Conservation (phyloP, 495 filamentous ascomycete species). For the Pseudevernia furfuracea region DNA sequence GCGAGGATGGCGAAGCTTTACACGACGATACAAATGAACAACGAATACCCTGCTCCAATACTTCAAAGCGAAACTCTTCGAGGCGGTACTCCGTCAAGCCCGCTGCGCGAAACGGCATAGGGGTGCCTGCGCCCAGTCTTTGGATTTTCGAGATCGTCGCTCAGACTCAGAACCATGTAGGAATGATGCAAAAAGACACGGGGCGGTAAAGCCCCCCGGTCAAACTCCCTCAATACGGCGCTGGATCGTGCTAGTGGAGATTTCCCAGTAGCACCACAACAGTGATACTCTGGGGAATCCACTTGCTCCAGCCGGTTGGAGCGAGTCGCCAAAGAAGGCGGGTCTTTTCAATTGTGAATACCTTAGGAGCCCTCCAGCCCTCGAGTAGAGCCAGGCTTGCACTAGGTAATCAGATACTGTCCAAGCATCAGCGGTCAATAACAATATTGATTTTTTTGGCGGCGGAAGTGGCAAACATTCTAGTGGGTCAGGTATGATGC, state of each 20-base stretch:
- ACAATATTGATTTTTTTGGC: neutral
- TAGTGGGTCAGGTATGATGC: neutral
- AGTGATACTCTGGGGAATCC: neutral
- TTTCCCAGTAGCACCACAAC: neutral
- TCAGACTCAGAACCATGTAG: neutral
- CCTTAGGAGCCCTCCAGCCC: neutral
- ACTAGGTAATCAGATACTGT: neutral
- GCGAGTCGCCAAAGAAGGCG: neutral
- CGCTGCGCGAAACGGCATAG: neutral
- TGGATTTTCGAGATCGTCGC: neutral
- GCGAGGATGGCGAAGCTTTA: neutral
- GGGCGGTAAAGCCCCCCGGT: neutral
- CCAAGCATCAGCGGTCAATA: neutral
- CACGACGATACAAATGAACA: neutral
- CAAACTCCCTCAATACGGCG: neutral
- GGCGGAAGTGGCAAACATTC: neutral
- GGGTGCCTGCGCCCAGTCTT: neutral
- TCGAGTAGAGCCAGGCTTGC: neutral
- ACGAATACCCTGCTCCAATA: neutral
- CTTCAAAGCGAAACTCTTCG: neutral
- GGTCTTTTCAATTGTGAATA: no score
- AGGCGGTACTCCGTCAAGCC: neutral
- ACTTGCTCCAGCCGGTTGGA: neutral
- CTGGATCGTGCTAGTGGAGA: neutral
- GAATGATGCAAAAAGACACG: neutral